Evolutionary conservation across 192 early-diverging fungal species (phyloP).

Genomic region (Dissophora globulifera): DNA sequence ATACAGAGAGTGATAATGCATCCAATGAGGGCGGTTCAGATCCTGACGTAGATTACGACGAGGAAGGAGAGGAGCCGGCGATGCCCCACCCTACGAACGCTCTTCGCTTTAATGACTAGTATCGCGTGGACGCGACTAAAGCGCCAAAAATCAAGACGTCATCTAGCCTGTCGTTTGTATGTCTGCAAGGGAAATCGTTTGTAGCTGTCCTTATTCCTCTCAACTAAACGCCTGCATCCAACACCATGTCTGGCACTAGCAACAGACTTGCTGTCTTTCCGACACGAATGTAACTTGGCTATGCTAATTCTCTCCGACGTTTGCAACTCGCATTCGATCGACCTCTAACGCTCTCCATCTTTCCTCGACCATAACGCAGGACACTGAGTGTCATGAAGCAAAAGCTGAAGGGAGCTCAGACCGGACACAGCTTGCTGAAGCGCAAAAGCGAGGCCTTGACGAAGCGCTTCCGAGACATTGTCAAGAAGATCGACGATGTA

Average conservation of each 20-base stretch:
- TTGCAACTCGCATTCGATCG: slow-evolving; percentile 1
- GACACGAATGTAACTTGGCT: slow-evolving; percentile 94
- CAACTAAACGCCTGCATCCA: neutral
- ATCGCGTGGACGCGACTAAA: too few relatives aligned
- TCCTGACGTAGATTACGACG: slow-evolving; percentile 21
- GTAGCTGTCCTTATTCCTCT: slow-evolving; percentile 3
- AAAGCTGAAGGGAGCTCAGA: slow-evolving; percentile 96
- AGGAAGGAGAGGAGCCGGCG: slow-evolving; percentile 21
- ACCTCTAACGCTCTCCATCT: neutral
- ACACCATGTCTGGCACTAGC: slow-evolving; percentile 71
- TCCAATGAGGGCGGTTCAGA: slow-evolving; percentile 11
- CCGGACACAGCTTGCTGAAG: slow-evolving; percentile 97
- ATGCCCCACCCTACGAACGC: slow-evolving; percentile 34
- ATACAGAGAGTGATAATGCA: too few relatives aligned
- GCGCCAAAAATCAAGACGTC: too few relatives aligned
- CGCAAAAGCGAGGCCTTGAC: slow-evolving; percentile 98
- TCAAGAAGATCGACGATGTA: slow-evolving; percentile 98
- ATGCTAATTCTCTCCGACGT: neutral
- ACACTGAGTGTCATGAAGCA: slow-evolving; percentile 95
- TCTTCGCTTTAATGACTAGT: slow-evolving; percentile 8
- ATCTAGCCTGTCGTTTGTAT: too few relatives aligned
- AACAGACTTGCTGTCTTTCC: slow-evolving; percentile 91
- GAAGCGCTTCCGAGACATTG: slow-evolving; percentile 92
- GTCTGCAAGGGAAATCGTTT: too few relatives aligned
- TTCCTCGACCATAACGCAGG: slow-evolving; percentile 62